Conservation (phyloP, 495 filamentous ascomycete genomes). For the Acidiella bohemica region DNA sequence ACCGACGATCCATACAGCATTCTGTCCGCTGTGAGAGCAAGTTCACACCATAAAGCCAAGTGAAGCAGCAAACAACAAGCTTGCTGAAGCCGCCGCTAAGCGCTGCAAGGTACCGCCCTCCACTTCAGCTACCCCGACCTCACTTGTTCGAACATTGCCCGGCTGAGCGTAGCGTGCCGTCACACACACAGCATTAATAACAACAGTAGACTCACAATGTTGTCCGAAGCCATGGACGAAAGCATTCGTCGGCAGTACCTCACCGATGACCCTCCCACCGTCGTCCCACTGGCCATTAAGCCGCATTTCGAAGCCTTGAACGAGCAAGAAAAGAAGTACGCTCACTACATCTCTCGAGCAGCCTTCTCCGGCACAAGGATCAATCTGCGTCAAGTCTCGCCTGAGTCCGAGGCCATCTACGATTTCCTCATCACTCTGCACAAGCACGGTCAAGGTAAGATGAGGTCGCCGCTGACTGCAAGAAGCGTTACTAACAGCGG, state of each 20-base stretch:
- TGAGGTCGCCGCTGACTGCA: no score
- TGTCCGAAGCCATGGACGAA: conserved; percentile 32
- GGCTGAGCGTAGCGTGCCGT: no score
- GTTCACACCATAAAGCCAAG: no score
- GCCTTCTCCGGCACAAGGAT: conserved; percentile 75
- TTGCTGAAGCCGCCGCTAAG: no score
- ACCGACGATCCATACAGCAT: no score
- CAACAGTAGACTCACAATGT: conserved; percentile 8
- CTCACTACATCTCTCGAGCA: conserved; percentile 84
- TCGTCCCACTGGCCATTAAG: conserved; percentile 75
- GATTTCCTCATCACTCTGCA: conserved; percentile 80
- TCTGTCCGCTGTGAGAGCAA: no score
- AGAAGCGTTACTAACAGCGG: not conserved
- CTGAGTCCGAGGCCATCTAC: conserved; percentile 80
- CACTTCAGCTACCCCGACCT: not conserved
- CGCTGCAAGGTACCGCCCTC: not conserved
- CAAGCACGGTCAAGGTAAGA: conserved; percentile 37
- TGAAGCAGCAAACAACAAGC: no score
- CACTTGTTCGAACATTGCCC: no score
- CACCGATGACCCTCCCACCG: conserved; percentile 75
- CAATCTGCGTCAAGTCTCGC: conserved; percentile 75
- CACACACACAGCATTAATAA: not conserved
- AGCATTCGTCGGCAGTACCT: conserved; percentile 54
- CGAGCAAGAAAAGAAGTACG: conserved; percentile 68
- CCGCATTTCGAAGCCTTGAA: conserved; percentile 76